Conservation (phyloP, 73 alveolate species). For the Uronychia setigera region DNA sequence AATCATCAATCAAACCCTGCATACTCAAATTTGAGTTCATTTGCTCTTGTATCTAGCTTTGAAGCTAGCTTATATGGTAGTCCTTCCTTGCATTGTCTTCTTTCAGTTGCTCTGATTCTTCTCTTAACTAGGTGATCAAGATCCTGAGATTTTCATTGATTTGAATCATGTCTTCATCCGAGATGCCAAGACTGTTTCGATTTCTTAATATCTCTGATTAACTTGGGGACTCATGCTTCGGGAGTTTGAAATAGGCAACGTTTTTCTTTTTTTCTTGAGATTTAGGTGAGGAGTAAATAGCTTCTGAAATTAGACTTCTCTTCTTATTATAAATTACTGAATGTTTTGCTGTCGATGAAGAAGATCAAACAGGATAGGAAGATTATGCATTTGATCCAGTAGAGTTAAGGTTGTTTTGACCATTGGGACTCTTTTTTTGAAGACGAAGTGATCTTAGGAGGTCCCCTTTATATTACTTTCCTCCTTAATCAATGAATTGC, state of each 20-base stretch:
- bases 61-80: too few species aligned
- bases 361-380: not conserved
- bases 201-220: not conserved
- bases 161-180: not conserved
- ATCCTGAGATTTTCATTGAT: not conserved
- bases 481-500: not conserved
- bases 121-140: not conserved
- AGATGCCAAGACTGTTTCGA: not conserved
- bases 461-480: not conserved
- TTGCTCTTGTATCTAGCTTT: too few species aligned
- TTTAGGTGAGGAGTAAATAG: not conserved
- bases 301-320: not conserved
- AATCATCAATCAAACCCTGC: too few species aligned
- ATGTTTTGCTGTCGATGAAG: not conserved
- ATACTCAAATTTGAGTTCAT: too few species aligned
- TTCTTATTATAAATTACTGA: not conserved
- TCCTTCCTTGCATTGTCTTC: not conserved
- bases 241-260: not conserved
- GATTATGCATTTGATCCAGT: too few species aligned
- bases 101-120: not conserved
- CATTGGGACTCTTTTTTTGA: not conserved
- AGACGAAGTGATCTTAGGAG: not conserved
- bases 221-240: not conserved
- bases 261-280: not conserved
- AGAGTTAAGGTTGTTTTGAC: not conserved